Percentiles rank a stretch among this genome's conserved stretches.
phyloP scores from a whole-genome alignment of 2,329 filamentous ascomycete species.

The Ceratocystis albifundus region DNA sequence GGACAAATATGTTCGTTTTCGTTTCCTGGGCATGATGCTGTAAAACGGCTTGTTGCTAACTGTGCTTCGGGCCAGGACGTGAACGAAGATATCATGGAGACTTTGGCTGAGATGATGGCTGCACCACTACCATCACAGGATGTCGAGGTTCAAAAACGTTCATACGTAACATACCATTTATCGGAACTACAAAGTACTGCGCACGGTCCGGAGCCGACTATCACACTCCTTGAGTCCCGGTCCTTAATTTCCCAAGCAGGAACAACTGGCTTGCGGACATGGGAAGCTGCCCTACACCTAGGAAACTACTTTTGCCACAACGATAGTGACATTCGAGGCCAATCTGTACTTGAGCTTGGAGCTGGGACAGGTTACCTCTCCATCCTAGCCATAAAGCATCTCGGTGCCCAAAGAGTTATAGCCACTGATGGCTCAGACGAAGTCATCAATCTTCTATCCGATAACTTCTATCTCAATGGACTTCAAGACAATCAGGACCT shows the following conservation, averaged over 20 bases:
- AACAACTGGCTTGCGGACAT: conserved; percentile 67
- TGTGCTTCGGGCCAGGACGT: conserved; percentile 50
- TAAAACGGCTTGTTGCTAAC: conserved; percentile 14
- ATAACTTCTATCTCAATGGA: conserved; percentile 57
- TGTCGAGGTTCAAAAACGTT: conserved; percentile 56
- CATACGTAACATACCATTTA: conserved; percentile 60
- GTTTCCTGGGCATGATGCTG: neutral
- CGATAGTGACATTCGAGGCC: conserved; percentile 37
- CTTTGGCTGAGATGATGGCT: conserved; percentile 53
- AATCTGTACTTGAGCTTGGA: conserved; percentile 58
- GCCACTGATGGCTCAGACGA: conserved; percentile 65
- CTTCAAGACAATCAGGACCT: conserved; percentile 38
- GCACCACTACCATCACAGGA: conserved; percentile 52
- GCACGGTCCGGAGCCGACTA: conserved; percentile 25
- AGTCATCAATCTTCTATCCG: conserved; percentile 54
- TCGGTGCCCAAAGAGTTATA: conserved; percentile 48
- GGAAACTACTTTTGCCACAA: conserved; percentile 53
- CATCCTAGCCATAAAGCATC: conserved; percentile 58
- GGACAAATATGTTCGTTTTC: conserved; percentile 67
- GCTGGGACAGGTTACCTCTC: conserved; percentile 67
- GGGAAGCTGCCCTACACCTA: conserved; percentile 68
- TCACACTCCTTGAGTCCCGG: conserved; percentile 59
- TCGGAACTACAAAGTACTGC: conserved; percentile 27
- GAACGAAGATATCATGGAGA: conserved; percentile 64
- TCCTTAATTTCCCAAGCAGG: conserved; percentile 57